Base-by-base conservation (phyloP, 2,329 filamentous ascomycete species). In the Pezicula carpinea region DNA sequence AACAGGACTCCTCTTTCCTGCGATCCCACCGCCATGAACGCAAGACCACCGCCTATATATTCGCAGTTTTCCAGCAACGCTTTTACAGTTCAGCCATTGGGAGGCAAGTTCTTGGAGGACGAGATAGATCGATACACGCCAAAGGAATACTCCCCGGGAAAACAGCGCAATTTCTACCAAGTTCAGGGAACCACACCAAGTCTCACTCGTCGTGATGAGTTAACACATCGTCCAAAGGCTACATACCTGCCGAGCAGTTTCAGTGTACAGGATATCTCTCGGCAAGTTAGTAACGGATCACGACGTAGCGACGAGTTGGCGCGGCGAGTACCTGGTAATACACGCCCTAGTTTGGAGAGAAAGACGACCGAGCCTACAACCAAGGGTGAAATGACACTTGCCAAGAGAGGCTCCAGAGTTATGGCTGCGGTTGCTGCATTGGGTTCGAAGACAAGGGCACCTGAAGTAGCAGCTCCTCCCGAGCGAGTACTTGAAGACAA, bases 41-140 rank as follows among this genome's bases (percentile, higher is more conserved):
- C 58, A 6, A 55, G 67, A 8, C 73, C 78, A 15, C 82, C 86
- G 2, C 89, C 91, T 19, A 90, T 92, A 47, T 96, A 88, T 74
- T 80, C 87, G 13, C 85, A 93, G 59, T 93, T 92, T 62, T 69
- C 71, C 39, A 73, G 65, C 51, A 64, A 64, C 58, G 49, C 63
- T 54, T 56, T 64, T 35, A 43, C 58, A 6, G 58, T 57, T 39
- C 57, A 64, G 69, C 75, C 47, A 68, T 69, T 56, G 19, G 60
- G 55, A 41, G 60, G 58, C 23, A 63, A 63, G 46, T 66, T 66
- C 40, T 48, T 65, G 17, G 59, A 65, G 51, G 61, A 63, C 38
- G 57, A 62, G 39, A 62, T 65, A 44, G 58, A 66, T 44, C 49
- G 56, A 1, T 63, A 64, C 39, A 64, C 63, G 19, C 59, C 62